A percentile compares a stretch with the other conserved stretches of the same genome.
phyloP scores from a whole-genome alignment of 1,284 basidiomycete species.

The Singerocomus inundabilis region DNA sequence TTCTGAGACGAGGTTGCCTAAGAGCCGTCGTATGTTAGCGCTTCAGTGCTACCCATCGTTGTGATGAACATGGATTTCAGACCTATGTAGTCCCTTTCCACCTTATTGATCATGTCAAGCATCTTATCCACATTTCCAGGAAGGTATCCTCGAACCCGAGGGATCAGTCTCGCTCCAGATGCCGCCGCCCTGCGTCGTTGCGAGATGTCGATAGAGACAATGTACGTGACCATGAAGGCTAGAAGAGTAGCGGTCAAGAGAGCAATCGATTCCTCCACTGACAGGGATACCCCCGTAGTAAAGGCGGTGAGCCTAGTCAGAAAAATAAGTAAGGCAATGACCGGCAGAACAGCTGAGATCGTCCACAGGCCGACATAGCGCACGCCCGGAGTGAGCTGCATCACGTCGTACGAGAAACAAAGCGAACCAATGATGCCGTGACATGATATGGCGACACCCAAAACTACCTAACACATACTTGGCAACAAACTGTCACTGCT shows the following conservation, averaged over 20 bases:
- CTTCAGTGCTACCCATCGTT: too few species aligned
- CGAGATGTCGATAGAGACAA: slow-evolving; percentile 8
- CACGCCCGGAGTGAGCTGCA: slow-evolving; percentile 27
- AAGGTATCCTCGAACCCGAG: slow-evolving; percentile 17
- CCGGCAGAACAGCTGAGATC: slow-evolving; percentile 15
- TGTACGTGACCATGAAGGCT: background rate
- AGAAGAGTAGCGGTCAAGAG: slow-evolving; percentile 11
- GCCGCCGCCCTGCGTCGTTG: slow-evolving; percentile 21
- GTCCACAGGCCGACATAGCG: slow-evolving; percentile 11
- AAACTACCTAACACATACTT: too few species aligned
- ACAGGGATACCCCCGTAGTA: slow-evolving; percentile 9
- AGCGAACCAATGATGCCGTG: too few species aligned
- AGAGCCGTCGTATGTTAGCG: slow-evolving; percentile 1
- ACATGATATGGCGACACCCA: too few species aligned
- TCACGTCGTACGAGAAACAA: too few species aligned
- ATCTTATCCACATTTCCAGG: slow-evolving; percentile 32
- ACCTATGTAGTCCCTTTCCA: slow-evolving; percentile 31
- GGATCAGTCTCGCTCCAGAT: slow-evolving; percentile 22
- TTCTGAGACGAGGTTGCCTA: slow-evolving; percentile 18
- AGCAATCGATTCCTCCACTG: slow-evolving; percentile 2
- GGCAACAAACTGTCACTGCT: too few species aligned
- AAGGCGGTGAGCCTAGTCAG: slow-evolving; percentile 6
- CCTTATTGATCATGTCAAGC: slow-evolving; percentile 3
- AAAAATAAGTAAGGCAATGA: slow-evolving; percentile 14
- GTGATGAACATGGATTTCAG: background rate